Evolutionary conservation across 495 filamentous ascomycete genomes (phyloP).

Genomic region (Neurospora sp.): DNA sequence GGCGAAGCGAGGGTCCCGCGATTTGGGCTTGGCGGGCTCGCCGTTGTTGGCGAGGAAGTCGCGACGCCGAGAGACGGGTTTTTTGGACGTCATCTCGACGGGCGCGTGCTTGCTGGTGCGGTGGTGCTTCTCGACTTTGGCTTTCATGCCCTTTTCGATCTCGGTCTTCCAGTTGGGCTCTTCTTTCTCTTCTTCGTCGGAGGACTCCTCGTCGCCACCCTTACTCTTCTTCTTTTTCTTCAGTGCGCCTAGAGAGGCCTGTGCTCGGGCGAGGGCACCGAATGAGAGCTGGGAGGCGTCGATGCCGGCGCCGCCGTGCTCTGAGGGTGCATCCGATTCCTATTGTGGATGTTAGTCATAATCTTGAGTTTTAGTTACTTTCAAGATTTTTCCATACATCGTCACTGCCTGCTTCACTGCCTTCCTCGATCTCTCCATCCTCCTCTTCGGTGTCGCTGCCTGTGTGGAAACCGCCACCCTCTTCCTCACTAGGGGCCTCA

Average conservation of each 20-base stretch:
- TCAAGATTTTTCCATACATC: neutral
- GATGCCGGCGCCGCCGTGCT: slow-evolving; percentile 28
- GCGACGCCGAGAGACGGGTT: slow-evolving; percentile 68
- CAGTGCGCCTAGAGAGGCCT: slow-evolving; percentile 45
- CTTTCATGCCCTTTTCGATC: slow-evolving; percentile 8
- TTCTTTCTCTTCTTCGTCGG: slow-evolving; percentile 3
- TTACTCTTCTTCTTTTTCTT: slow-evolving; percentile 18
- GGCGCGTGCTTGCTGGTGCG: slow-evolving; percentile 84
- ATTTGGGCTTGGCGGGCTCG: slow-evolving; percentile 34
- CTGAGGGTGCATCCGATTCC: slow-evolving; percentile 20
- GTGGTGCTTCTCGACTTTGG: slow-evolving; percentile 6
- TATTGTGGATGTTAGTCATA: neutral
- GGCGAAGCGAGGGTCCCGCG: slow-evolving; percentile 78
- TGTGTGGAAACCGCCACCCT: slow-evolving; percentile 14
- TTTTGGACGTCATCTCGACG: slow-evolving; percentile 66
- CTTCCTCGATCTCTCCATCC: slow-evolving; percentile 17
- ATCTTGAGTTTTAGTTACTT: neutral
- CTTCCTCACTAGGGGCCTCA: slow-evolving; percentile 27
- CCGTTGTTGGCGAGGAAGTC: slow-evolving; percentile 51
- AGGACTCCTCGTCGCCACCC: slow-evolving; percentile 2
- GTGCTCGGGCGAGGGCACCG: slow-evolving; percentile 76
- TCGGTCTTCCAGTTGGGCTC: slow-evolving; percentile 3
- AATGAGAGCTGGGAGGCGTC: slow-evolving; percentile 59
- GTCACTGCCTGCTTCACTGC: slow-evolving; percentile 23
- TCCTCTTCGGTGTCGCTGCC: slow-evolving; percentile 19